A percentile compares a stretch with the other conserved stretches of the same genome.
These are phyloP conservation scores for Neophaeococcomyces aloes DNA, from an alignment of 2,329 filamentous ascomycete genomes.

Conservation along the genomic window DNA sequence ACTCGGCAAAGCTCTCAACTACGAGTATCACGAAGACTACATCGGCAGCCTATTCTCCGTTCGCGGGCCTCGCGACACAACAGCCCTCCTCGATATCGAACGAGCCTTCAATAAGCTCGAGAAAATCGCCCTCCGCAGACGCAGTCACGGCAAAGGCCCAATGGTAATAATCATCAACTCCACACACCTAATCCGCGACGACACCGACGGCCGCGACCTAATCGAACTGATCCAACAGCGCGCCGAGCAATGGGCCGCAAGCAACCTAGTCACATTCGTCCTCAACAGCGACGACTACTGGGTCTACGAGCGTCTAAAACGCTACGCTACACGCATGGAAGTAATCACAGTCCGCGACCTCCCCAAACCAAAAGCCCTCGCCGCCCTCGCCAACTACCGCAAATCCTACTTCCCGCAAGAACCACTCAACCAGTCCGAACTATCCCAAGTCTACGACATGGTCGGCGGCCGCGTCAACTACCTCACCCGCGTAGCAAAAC, in stretches of 20 bases:
- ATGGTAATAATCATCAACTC: conserved; percentile 92
- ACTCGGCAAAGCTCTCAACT: conserved; percentile 86
- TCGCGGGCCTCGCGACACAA: conserved; percentile 80
- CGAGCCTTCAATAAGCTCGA: conserved; percentile 95
- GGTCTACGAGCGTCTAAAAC: conserved; percentile 92
- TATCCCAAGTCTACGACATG: conserved; percentile 71
- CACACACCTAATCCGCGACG: conserved; percentile 79
- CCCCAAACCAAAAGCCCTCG: conserved; percentile 64
- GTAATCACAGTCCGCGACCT: conserved; percentile 79
- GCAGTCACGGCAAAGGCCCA: conserved; percentile 47
- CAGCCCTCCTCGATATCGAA: conserved; percentile 87
- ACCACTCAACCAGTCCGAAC: conserved; percentile 39
- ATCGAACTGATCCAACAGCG: conserved; percentile 91
- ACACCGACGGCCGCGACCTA: conserved; percentile 84
- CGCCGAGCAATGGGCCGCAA: conserved; percentile 91
- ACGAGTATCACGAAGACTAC: conserved; percentile 87
- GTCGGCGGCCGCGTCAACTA: conserved; percentile 85
- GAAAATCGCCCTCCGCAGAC: conserved; percentile 67
- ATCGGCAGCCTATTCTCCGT: conserved; percentile 95
- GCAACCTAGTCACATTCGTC: conserved; percentile 75
- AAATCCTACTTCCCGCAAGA: conserved; percentile 61
- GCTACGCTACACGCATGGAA: conserved; percentile 88
- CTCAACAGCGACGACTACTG: conserved; percentile 98
- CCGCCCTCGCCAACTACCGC: conserved; percentile 70
- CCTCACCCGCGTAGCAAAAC: conserved; percentile 81